Evolutionary conservation across 352 stramenopile species (phyloP).

Genomic region (Pythium rhizo-oryzae): DNA sequence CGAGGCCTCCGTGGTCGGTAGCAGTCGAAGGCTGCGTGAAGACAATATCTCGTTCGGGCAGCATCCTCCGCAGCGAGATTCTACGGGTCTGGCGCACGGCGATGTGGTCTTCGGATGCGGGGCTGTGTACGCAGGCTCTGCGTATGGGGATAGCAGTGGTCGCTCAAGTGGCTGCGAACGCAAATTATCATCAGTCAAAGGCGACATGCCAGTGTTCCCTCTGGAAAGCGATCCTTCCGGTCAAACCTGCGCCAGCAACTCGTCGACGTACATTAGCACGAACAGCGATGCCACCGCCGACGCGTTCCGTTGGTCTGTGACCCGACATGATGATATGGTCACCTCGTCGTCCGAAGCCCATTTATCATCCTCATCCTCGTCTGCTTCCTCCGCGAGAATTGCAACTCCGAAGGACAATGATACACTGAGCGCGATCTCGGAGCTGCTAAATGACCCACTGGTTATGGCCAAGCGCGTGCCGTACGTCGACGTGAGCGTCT

Average conservation of each 20-base stretch:
- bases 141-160: conserved; percentile 4
- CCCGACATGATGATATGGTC: neutral
- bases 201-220: neutral
- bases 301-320: neutral
- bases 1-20: neutral
- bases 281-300: conserved; percentile 1
- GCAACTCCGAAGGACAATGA: neutral
- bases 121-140: conserved; percentile 8
- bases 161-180: neutral
- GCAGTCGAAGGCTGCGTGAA: neutral
- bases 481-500: conserved; percentile 39
- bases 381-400: neutral
- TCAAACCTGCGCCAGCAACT: conserved; percentile 2
- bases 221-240: neutral
- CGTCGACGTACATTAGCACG: conserved; percentile 21
- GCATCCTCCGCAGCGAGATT: conserved; percentile 4
- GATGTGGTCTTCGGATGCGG: conserved; percentile 11
- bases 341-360: neutral
- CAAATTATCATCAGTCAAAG: conserved; percentile 1
- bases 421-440: conserved; percentile 20
- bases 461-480: conserved; percentile 39
- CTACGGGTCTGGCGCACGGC: neutral
- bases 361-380: conserved; percentile 1
- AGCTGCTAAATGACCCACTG: conserved; percentile 32
- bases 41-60: conserved; percentile 4